Percentiles rank a stretch among this genome's conserved stretches.
phyloP scores from a whole-genome alignment of 2,329 filamentous ascomycete genomes.

The Niveomyces coronatus region DNA sequence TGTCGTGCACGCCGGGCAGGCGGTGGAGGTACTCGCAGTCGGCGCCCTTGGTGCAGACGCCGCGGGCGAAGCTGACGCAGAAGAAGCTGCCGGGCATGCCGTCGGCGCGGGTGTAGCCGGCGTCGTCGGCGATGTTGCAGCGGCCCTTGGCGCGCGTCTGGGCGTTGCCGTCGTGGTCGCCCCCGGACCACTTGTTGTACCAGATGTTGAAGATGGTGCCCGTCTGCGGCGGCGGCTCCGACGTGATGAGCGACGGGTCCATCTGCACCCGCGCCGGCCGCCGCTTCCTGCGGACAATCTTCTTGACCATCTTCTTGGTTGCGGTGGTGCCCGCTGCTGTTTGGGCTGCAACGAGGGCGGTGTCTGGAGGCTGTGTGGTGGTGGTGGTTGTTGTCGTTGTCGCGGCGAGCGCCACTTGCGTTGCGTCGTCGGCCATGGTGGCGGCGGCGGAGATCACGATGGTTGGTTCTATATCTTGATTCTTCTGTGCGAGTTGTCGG shows the following conservation, averaged over 20 bases:
- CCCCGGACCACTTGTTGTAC: constrained; percentile 98
- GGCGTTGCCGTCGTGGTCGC: constrained; percentile 85
- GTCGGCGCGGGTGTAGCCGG: constrained; percentile 70
- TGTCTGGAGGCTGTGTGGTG: constrained; percentile 27
- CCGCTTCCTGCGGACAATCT: constrained; percentile 84
- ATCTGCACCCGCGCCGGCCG: constrained; percentile 85
- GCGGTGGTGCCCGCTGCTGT: constrained; percentile 35
- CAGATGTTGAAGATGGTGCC: constrained; percentile 97
- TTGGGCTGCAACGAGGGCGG: constrained; percentile 32
- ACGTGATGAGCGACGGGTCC: constrained; percentile 71
- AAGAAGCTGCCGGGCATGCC: constrained; percentile 74
- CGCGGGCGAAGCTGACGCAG: constrained; percentile 84
- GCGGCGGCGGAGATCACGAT: constrained; percentile 22
- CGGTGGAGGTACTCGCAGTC: constrained; percentile 94
- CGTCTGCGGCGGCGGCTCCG: constrained; percentile 81
- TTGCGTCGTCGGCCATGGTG: constrained; percentile 23
- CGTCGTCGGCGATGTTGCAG: constrained; percentile 75
- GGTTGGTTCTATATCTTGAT: not conserved
- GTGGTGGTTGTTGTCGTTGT: constrained; percentile 17
- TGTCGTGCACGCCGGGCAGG: constrained; percentile 73
- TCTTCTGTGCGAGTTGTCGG: too few relatives aligned
- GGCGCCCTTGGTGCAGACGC: constrained; percentile 71
- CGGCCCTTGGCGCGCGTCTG: constrained; percentile 74
- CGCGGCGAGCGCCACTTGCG: constrained; percentile 18
- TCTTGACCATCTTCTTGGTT: constrained; percentile 61